Base-by-base conservation (phyloP, 2,329 filamentous ascomycete species). In the Diaporthe nobilis region DNA sequence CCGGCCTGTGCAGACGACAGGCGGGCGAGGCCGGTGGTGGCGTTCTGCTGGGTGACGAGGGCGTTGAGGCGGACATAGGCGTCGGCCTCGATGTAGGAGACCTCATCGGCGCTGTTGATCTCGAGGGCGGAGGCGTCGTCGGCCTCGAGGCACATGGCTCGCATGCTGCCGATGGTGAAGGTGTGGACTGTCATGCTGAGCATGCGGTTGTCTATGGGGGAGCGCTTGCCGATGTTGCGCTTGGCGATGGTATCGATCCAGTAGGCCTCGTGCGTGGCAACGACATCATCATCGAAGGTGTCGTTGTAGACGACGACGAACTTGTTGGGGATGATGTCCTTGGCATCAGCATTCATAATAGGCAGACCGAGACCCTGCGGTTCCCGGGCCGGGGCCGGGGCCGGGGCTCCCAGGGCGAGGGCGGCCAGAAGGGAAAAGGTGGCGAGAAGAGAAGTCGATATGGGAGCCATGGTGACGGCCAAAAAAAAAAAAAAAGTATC, bases 221-320 rank as follows among this genome's bases (percentile, higher is more conserved):
- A 86, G 57, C 90, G 87, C 83, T 89, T 89, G 81, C 84, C 84
- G 61, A 91, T 79, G 81, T 92, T 92, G 78, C 90, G 89, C 83
- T 89, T 91, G 81, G 88, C 84, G 74, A 93, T 82, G 60, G 87
- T 82, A 57, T 85, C 80, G 74, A 84, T 86, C 80, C 91, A 86
- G 74, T 83, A 85, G 44, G 85, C 82, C 80, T 90, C 84, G 81
- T 91, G 89, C 67, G 86, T 83, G 51, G 84, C 82, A 79, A 92
- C 87, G 51, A 84, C 84, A 22, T 86, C 86, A 31, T 87, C 84
- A 77, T 84, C 85, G 78, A 87, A 87, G 73, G 86, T 88, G 78
- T 85, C 85, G 82, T 92, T 90, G 85, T 92, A 93, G 75, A 93
- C 90, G 73, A 93, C 90, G 77, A 93, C 92, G 83, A 92, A 93